Percentiles rank a stretch among this genome's conserved stretches.
Evolutionary conservation across 2,329 filamentous ascomycete species (phyloP).

Genomic region (Epichloe glyceriae): DNA sequence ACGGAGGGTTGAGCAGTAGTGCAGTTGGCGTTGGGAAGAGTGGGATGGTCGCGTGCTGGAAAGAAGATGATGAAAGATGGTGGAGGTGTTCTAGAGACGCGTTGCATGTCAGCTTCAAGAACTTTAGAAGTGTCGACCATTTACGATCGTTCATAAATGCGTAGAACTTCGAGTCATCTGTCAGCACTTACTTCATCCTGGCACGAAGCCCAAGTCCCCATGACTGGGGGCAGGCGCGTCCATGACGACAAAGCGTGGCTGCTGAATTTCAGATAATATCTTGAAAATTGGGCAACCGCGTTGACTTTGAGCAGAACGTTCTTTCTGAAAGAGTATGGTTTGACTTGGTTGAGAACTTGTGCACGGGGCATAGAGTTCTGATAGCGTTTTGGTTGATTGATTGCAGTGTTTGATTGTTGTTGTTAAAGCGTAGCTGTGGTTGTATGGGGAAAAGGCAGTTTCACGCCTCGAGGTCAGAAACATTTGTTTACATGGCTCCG

Average conservation of each 20-base stretch:
- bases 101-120: constrained; percentile 9
- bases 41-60: constrained; percentile 7
- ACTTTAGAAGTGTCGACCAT: not conserved
- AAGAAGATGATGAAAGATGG: constrained; percentile 16
- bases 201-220: constrained; percentile 8
- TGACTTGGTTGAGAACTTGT: not conserved
- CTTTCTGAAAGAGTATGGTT: constrained; percentile 1
- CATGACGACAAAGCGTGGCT: constrained; percentile 7
- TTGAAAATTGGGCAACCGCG: constrained; percentile 5
- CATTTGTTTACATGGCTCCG: constrained; percentile 5
- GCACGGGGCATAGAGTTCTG: constrained; percentile 4
- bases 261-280: constrained; percentile 3
- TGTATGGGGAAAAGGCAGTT: not conserved
- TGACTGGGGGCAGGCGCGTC: constrained; percentile 8
- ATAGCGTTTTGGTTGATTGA: constrained; percentile 3
- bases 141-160: too few relatives aligned
- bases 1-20: not conserved
- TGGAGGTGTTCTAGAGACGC: constrained; percentile 10
- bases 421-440: constrained; percentile 2
- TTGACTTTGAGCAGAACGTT: not conserved
- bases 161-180: not conserved
- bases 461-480: not conserved
- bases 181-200: constrained; percentile 7
- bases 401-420: constrained; percentile 1
- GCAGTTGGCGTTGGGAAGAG: not conserved